Conservation (phyloP, 2,329 filamentous ascomycete genomes). For the Fusarium keratoplasticum region DNA sequence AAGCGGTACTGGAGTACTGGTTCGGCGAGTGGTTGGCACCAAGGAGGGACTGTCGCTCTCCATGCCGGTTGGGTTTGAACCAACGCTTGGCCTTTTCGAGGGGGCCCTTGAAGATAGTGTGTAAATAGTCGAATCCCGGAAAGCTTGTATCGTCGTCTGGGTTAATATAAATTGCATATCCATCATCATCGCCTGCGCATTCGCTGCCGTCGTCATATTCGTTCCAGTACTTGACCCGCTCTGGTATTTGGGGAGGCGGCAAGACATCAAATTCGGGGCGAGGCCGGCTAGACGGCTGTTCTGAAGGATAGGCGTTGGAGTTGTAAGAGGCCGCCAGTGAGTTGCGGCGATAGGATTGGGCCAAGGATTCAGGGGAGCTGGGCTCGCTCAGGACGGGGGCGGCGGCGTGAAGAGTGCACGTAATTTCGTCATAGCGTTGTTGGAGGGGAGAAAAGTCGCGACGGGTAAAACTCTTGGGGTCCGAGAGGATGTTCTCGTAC, state of each 20-base stretch:
- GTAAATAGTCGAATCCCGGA: slow-evolving; percentile 72
- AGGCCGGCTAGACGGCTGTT: slow-evolving; percentile 44
- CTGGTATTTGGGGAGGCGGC: slow-evolving; percentile 44
- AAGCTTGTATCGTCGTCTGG: slow-evolving; percentile 72
- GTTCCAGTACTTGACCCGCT: slow-evolving; percentile 76
- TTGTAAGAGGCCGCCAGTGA: slow-evolving; percentile 20
- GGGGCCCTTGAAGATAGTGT: slow-evolving; percentile 61
- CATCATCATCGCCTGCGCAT: slow-evolving; percentile 63
- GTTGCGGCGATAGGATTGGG: slow-evolving; percentile 24
- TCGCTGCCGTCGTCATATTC: slow-evolving; percentile 89
- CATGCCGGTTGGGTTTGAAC: slow-evolving; percentile 53
- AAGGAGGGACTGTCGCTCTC: slow-evolving; percentile 47
- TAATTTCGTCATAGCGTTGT: slow-evolving; percentile 62
- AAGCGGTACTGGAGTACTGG: slow-evolving; percentile 47
- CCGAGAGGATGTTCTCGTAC: slow-evolving; percentile 71
- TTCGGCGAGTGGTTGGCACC: slow-evolving; percentile 38
- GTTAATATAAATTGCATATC: slow-evolving; percentile 80
- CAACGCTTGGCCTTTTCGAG: slow-evolving; percentile 64
- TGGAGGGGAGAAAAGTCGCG: slow-evolving; percentile 70
- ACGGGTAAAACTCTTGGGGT: slow-evolving; percentile 78
- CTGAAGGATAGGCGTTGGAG: neutral
- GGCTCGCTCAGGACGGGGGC: slow-evolving; percentile 55
- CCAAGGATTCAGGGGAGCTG: slow-evolving; percentile 52
- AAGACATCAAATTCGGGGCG: slow-evolving; percentile 47
- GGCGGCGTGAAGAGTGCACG: slow-evolving; percentile 59